Evolutionary conservation across 306 rosid species (phyloP), one percentile per base, ranked within the genome.

Genomic region (Vigna radiata): DNA sequence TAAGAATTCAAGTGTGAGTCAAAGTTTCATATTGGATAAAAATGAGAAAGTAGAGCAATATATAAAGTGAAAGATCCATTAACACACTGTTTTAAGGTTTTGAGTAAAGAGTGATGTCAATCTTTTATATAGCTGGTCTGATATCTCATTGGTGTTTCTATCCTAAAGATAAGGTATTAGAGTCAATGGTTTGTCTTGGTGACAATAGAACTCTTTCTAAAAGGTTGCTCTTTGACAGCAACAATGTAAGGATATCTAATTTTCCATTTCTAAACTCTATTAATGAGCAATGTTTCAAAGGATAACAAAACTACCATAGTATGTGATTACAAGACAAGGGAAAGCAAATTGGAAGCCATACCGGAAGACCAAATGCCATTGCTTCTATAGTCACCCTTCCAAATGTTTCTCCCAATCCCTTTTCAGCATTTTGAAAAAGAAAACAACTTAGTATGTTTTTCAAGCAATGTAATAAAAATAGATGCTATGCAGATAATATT

Each of bases 321-420:
- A 44, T 12, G 15, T 44, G 49, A 44, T 44, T 44, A 44, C 23
- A 58, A 11, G 54, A 39, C 56, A 16, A 36, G 58, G 72, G 47
- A 37, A 77, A 60, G 23, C 58, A 31, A 66, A 72, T 70, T 27
- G 52, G 25, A 12, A 19, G 64, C 76, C 89, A 36, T 90, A 94
- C 98, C 94, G 96, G 96, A 78, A 94, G 94, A 78, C 98, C 94
- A 74, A 91, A 94, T 56, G 98, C 89, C 98, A 91, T 90, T 72
- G 97, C 98, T 89, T 94, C 98, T 64, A 94, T 84, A 39, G 98
- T 89, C 76, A 94, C 98, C 21, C 98, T 82, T 70, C 97, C 98
- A 70, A 94, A 94, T 19, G 98, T 94, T 86, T 94, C 98, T 83
- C 97, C 98, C 68, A 85, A 68, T 79, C 96, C 98, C 97, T 94